phyloP scores from a whole-genome alignment of 352 stramenopile genomes.

The Thraustochytrium sp. region DNA sequence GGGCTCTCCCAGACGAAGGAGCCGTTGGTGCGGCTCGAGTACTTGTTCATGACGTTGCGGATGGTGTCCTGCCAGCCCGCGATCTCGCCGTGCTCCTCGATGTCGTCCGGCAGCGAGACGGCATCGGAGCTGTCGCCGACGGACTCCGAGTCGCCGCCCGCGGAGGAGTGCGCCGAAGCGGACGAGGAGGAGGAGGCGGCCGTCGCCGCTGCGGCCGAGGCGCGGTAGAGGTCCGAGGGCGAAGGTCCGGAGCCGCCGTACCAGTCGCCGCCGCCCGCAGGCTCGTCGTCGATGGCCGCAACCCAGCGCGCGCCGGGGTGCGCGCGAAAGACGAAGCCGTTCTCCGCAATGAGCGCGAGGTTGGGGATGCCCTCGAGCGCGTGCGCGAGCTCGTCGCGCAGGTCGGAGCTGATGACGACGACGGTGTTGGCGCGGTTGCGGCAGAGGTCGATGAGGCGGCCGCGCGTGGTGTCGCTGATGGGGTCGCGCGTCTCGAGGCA shows the following conservation, averaged over 20 bases:
- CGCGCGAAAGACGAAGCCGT: conserved; percentile 90
- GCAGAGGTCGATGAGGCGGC: conserved; percentile 61
- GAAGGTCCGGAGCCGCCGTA: conserved; percentile 42
- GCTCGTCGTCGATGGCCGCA: not conserved
- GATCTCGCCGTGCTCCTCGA: not conserved
- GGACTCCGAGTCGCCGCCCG: not conserved
- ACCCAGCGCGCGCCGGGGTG: conserved; percentile 4
- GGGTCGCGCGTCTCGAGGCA: conserved; percentile 54
- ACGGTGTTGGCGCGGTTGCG: conserved; percentile 88
- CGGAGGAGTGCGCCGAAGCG: too few species aligned
- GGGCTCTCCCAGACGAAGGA: conserved; percentile 99
- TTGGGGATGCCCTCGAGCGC: conserved; percentile 85
- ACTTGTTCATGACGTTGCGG: conserved; percentile 95
- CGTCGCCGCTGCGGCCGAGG: too few species aligned
- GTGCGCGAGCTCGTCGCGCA: conserved; percentile 42
- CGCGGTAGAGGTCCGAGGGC: not conserved
- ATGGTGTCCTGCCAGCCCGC: conserved; percentile 30
- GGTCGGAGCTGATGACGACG: conserved; percentile 68
- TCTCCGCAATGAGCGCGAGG: conserved; percentile 91
- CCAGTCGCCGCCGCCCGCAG: conserved; percentile 25
- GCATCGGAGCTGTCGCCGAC: conserved; percentile 2
- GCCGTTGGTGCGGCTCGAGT: conserved; percentile 93
- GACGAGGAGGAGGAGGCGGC: too few species aligned
- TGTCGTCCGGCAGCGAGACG: not conserved
- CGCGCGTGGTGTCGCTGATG: conserved; percentile 76